A percentile compares a stretch with the other conserved stretches of the same genome.
Evolutionary conservation across 2,329 filamentous ascomycete species (phyloP).

Genomic region (Nakataea oryzae): DNA sequence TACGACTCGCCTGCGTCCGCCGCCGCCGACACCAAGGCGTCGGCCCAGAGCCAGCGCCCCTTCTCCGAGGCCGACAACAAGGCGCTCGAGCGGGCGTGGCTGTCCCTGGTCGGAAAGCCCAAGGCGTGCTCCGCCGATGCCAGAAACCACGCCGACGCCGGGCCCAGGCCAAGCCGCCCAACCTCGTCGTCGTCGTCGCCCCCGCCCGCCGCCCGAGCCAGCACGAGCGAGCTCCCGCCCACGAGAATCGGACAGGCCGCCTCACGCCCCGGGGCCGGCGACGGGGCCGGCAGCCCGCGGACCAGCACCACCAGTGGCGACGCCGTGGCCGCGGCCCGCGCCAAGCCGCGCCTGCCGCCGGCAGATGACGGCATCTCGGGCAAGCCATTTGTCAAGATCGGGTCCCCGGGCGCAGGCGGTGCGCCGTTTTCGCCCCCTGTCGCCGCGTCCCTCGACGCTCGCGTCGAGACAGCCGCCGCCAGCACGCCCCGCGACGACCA

Average conservation of each 20-base stretch:
- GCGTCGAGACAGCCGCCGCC: not conserved
- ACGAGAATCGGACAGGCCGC: not conserved
- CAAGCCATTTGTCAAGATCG: conserved; percentile 40
- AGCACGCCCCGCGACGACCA: conserved; percentile 12
- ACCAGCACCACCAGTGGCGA: not conserved
- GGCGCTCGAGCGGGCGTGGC: conserved; percentile 70
- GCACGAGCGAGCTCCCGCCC: not conserved
- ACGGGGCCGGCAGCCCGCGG: not conserved
- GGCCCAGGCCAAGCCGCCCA: not conserved
- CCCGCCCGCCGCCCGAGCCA: not conserved
- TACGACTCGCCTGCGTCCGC: conserved; percentile 67
- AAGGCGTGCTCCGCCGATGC: not conserved
- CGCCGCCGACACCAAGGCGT: conserved; percentile 33
- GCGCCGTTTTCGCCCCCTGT: not conserved
- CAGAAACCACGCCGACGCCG: not conserved
- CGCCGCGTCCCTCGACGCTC: conserved; percentile 1
- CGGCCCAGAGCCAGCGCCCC: conserved; percentile 49
- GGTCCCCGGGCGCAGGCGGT: conserved; percentile 17
- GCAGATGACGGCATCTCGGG: conserved; percentile 42
- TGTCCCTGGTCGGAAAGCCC: conserved; percentile 40
- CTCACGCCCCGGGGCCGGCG: not conserved
- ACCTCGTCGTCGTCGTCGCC: not conserved
- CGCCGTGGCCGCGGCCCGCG: not conserved
- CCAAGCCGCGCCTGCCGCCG: conserved; percentile 13
- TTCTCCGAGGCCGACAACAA: conserved; percentile 74